Percentiles rank a stretch among this genome's conserved stretches.
phyloP scores from a whole-genome alignment of 192 early-diverging fungal genomes.

The Radiomyces spectabilis region DNA sequence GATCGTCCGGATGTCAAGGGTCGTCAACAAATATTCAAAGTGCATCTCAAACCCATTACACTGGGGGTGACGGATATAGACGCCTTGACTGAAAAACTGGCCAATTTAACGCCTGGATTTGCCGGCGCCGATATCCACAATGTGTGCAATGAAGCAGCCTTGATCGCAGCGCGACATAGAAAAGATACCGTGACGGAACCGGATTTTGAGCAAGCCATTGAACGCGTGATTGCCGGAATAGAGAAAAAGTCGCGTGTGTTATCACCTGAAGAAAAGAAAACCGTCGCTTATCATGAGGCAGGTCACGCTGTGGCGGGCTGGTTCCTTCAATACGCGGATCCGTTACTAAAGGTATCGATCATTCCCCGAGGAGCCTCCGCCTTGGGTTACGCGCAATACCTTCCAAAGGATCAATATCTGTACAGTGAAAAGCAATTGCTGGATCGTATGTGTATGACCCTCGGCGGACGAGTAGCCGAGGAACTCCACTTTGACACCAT shows the following conservation, averaged over 20 bases:
- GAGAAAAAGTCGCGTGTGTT: conserved; percentile 94
- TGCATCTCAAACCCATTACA: conserved; percentile 87
- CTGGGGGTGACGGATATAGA: conserved; percentile 80
- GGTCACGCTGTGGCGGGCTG: conserved; percentile 96
- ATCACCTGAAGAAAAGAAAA: conserved; percentile 94
- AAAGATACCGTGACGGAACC: conserved; percentile 65
- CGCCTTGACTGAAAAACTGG: conserved; percentile 74
- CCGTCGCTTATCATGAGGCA: conserved; percentile 98
- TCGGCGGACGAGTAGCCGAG: conserved; percentile 74
- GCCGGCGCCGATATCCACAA: conserved; percentile 96
- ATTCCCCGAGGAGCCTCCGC: conserved; percentile 91
- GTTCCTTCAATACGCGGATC: conserved; percentile 92
- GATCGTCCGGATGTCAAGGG: conserved; percentile 95
- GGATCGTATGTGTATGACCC: conserved; percentile 86
- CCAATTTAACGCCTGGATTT: conserved; percentile 93
- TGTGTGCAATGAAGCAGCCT: conserved; percentile 96
- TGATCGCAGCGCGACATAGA: conserved; percentile 83
- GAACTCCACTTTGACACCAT: conserved; percentile 81
- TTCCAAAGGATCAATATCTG: conserved; percentile 94
- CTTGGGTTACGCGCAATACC: conserved; percentile 95
- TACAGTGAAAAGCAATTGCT: conserved; percentile 84
- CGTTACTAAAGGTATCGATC: conserved; percentile 94
- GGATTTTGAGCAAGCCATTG: conserved; percentile 96
- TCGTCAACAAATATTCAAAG: conserved; percentile 87
- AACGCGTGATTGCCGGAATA: conserved; percentile 94